Evolutionary conservation across 768 basidiomycete genomes (phyloP), one percentile per base, ranked within the genome.

Genomic region (Tubosaeta sp.): DNA sequence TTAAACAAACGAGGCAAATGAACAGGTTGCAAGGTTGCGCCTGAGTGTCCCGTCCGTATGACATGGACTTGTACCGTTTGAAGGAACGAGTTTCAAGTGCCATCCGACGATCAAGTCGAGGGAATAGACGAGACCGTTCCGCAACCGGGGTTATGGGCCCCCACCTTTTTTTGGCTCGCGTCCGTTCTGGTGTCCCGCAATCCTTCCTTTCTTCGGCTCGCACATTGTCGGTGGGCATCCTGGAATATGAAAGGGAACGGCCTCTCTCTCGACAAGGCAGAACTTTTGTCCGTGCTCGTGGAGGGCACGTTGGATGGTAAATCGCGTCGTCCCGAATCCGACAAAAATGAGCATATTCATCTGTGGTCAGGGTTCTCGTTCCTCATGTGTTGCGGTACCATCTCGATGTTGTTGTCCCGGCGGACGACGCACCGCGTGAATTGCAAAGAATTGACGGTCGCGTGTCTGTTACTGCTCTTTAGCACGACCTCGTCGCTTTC

Each of bases 371-470:
- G 71, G 0, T 68, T 71, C 48, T 72, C 69, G 5, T 29, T 70
- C 24, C 47, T 71, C 34, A 71, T 72, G 71, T 72, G 69, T 51
- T 58, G 60, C 7, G 59, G 56, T 3, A 67, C 69, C 1, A 38
- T 72, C 11, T 66, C 63, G 57, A 58, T 51, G 1, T 31, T 71
- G n/a, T 30, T 51, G 6, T 45, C 40, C 22, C 46, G 47, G 18
- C 54, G 30, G 9, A 31, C 47, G 8, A 46, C 46, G 9, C 19
- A 30, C 10, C 31, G 36, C 6, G 27, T 69, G 41, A 63, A 69
- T 41, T 29, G 9, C 4, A 52, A 40, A 21, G 64, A 66, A 60
- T 4, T 69, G 3, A 16, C 40, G 5, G 59, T 56, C 12, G 57
- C 70, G 0, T 62, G 59, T n/a, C 22, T 56, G 21, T 59, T 72